A percentile compares a stretch with the other conserved stretches of the same genome.
phyloP scores from a whole-genome alignment of 176 grass and related monocot genomes.

The Cenchrus fungigraminus region DNA sequence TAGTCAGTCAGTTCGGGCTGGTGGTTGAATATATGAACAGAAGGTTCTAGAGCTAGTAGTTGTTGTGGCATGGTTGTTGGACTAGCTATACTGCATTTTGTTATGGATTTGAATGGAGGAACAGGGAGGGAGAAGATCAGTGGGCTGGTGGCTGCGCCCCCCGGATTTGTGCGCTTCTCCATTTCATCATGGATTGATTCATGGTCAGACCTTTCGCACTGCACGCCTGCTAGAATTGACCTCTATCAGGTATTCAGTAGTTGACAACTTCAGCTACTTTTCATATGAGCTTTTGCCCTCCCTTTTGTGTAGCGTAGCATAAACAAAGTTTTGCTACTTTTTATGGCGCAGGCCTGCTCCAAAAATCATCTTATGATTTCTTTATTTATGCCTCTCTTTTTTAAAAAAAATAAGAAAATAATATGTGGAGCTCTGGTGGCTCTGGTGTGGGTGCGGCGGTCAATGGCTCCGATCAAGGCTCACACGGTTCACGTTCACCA shows the following conservation, averaged over 20 bases:
- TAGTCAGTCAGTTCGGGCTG: neutral
- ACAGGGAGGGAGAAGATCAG: neutral
- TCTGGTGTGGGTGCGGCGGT: too few species aligned
- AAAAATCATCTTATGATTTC: too few species aligned
- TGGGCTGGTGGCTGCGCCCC: neutral
- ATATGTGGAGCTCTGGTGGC: too few species aligned
- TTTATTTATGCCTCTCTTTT: too few species aligned
- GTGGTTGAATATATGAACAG: neutral
- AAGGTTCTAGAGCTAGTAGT: neutral
- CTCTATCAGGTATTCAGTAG: neutral
- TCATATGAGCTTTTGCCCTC: neutral
- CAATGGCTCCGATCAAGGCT: too few species aligned
- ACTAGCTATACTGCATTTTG: neutral
- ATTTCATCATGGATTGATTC: neutral
- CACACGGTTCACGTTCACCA: too few species aligned
- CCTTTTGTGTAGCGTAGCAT: neutral
- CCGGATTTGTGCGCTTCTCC: neutral
- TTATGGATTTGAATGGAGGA: too few species aligned
- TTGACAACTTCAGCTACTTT: neutral
- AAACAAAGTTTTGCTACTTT: too few species aligned
- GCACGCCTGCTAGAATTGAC: neutral
- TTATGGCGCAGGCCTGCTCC: too few species aligned
- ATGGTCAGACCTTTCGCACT: neutral
- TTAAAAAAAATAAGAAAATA: too few species aligned
- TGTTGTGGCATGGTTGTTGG: neutral